A percentile compares a stretch with the other conserved stretches of the same genome.
Conservation (phyloP, 2,329 filamentous ascomycete genomes). For the Trichoderma simmonsii region DNA sequence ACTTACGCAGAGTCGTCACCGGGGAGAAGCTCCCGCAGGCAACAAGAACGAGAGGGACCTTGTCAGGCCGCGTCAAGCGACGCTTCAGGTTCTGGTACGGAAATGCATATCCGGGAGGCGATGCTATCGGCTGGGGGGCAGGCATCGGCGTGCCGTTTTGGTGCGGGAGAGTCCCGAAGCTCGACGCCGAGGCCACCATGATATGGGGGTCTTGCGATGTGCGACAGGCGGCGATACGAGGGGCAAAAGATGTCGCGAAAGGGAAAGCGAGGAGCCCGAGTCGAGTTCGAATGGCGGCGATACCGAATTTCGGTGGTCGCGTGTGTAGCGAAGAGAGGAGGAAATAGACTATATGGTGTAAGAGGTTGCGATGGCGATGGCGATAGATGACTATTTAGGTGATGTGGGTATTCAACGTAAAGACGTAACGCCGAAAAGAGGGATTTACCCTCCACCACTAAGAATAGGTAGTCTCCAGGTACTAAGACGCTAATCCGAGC, state of each 20-base stretch:
- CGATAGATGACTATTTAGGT: neutral
- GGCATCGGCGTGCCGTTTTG: neutral
- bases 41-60: constrained; percentile 62
- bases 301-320: neutral
- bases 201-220: neutral
- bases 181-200: constrained; percentile 14
- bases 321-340: neutral
- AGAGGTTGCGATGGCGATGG: neutral
- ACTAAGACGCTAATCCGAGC: neutral
- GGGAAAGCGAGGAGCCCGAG: neutral
- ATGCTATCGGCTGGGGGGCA: neutral
- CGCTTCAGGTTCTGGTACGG: constrained; percentile 55
- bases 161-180: constrained; percentile 4
- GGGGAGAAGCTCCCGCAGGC: constrained; percentile 69
- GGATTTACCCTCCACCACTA: neutral
- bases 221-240: neutral
- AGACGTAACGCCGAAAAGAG: neutral
- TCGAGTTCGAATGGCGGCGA: neutral
- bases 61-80: constrained; percentile 50
- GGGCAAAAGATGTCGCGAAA: neutral
- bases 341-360: neutral
- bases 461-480: neutral
- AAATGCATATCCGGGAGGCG: constrained; percentile 48
- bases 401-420: neutral
- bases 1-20: constrained; percentile 60